phyloP scores from a whole-genome alignment of 495 filamentous ascomycete species.

The Lasiosphaeria hispida region DNA sequence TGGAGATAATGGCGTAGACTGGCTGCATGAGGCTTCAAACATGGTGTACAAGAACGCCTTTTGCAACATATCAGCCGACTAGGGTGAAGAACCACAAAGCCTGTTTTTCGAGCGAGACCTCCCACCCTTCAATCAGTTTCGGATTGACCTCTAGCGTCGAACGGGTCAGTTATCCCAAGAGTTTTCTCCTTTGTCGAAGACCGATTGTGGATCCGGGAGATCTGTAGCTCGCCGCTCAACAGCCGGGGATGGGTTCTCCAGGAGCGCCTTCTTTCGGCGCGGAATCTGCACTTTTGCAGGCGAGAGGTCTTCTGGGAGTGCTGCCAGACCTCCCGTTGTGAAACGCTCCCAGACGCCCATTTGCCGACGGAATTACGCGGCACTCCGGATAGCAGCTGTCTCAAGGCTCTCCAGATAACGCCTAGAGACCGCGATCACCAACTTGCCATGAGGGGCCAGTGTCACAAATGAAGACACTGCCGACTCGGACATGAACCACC shows the following conservation, averaged over 20 bases:
- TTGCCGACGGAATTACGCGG: background rate
- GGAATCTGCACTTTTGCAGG: background rate
- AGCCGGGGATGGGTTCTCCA: background rate
- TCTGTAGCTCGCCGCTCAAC: background rate
- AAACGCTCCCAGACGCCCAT: background rate
- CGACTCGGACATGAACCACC: background rate
- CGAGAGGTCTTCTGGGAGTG: conserved; percentile 2
- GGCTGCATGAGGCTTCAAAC: background rate
- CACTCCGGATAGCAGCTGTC: too few relatives aligned
- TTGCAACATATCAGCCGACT: conserved; percentile 3
- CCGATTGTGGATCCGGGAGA: background rate
- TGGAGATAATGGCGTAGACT: conserved; percentile 1
- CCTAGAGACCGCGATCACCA: too few relatives aligned
- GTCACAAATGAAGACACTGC: too few relatives aligned
- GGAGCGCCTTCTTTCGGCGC: background rate
- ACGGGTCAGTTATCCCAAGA: too few relatives aligned
- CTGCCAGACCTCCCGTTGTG: background rate
- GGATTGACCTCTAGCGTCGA: background rate
- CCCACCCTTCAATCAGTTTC: background rate
- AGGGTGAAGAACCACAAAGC: background rate
- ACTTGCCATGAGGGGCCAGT: too few relatives aligned
- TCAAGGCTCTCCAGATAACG: too few relatives aligned
- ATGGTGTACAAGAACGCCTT: background rate
- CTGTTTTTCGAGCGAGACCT: background rate
- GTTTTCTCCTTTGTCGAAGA: background rate